Base-by-base conservation (phyloP, 2,329 filamentous ascomycete species). In the Aspergillus chevalieri region DNA sequence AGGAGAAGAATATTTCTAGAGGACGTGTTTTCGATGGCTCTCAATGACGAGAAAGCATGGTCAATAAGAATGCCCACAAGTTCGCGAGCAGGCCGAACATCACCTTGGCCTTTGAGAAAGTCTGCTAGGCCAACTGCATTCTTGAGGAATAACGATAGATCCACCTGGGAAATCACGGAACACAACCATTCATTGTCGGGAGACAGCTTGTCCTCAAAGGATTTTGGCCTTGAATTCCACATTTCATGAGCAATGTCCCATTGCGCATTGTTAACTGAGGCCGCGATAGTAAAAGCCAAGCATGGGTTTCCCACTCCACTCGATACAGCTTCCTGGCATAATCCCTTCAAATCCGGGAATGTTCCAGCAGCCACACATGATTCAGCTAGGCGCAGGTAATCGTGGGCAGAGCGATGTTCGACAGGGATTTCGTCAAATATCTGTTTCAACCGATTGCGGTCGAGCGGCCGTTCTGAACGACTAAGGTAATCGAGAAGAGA, bases 351-450 rank as follows among this genome's bases (percentile, higher is more conserved):
- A 2, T 67, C 66, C 12, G 70, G 51, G 50, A 72, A 63, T 17
- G 67, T 60, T 14, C 74, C 61, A n/a, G 56, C 60, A 22, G 52
- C 43, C 14, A 79, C 53, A 51, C 75, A 70, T 19, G 78, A 71
- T 41, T 65, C 65, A 19, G 76, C 69, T 22, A 73, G 68, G 38
- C 67, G 60, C 46, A 68, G 59, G 58, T 79, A 82, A 47, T 76
- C 71, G 4, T 65, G 63, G 6, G 64, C 56, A 2, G 65, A 68
- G 22, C 75, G 72, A 34, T 67, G 48, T 7, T 65, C 47, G 1
- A 51, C 21, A 3, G 67, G 58, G 22, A 79, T 68, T 3, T 55
- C 50, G 26, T 73, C 59, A 56, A 81, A 81, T 7, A 81, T 52
- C n/a, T 66, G 53, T 44, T 73, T 65, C 15, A 69, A 65, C 43